Percentiles rank a stretch among this genome's conserved stretches.
Evolutionary conservation across 1,139 yeast species (phyloP).

Genomic region (Suhomyces terraborum): DNA sequence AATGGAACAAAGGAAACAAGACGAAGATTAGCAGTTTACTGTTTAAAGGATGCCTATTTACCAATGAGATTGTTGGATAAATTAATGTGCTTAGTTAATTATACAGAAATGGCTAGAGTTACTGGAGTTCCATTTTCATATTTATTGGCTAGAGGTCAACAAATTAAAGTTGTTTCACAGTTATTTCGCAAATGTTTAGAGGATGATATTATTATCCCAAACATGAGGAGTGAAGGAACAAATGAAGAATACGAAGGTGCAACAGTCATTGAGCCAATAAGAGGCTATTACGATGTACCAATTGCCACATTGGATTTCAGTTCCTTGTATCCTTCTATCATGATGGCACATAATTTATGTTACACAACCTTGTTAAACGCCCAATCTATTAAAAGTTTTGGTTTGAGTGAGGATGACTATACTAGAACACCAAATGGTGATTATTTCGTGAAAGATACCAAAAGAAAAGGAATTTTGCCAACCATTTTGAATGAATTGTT

Average conservation of each 20-base stretch:
- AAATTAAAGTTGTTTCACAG: constrained; percentile 95
- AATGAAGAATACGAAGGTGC: constrained; percentile 98
- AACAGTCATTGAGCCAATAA: constrained; percentile 92
- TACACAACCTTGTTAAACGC: constrained; percentile 83
- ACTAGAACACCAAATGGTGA: constrained; percentile 91
- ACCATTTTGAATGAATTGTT: constrained; percentile 87
- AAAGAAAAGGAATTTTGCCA: constrained; percentile 85
- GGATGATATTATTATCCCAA: constrained; percentile 86
- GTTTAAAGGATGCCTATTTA: constrained; percentile 92
- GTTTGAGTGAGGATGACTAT: constrained; percentile 73
- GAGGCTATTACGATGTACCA: constrained; percentile 96
- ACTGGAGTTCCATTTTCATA: constrained; percentile 98
- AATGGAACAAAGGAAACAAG: constrained; percentile 92
- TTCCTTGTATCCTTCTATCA: constrained; percentile 94
- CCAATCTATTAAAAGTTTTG: constrained; percentile 65
- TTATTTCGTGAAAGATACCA: constrained; percentile 72
- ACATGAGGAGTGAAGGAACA: constrained; percentile 77
- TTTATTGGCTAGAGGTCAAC: constrained; percentile 89
- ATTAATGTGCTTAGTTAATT: constrained; percentile 93
- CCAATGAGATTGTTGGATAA: constrained; percentile 88
- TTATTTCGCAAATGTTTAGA: constrained; percentile 87
- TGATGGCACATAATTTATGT: constrained; percentile 99
- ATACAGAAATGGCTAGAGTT: constrained; percentile 99
- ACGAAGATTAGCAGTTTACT: constrained; percentile 92
- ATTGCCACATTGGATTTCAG: constrained; percentile 98